A percentile compares a stretch with the other conserved stretches of the same genome.
Evolutionary conservation across 306 rosid genomes (phyloP).

Genomic region (Urtica urens): DNA sequence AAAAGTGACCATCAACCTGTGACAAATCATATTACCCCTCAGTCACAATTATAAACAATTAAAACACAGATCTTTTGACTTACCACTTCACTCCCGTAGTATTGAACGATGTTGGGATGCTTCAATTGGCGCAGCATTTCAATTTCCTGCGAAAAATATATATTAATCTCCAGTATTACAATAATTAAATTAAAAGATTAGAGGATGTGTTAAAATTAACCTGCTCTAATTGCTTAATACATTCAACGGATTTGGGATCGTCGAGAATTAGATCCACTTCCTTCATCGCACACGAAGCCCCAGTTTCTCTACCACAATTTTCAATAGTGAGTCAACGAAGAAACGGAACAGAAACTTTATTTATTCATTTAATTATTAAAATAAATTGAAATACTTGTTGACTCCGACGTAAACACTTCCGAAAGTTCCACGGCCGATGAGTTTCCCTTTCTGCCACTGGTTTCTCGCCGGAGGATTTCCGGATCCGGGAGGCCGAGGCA

Average conservation of each 20-base stretch:
- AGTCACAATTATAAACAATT: constrained; percentile 1
- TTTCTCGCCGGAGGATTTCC: constrained; percentile 51
- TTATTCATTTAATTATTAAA: background rate
- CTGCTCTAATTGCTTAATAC: constrained; percentile 86
- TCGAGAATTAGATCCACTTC: constrained; percentile 88
- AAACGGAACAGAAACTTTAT: background rate
- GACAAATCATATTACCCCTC: constrained; percentile 8
- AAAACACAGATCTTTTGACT: constrained; percentile 23
- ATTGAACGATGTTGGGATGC: constrained; percentile 86
- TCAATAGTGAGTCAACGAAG: constrained; percentile 1
- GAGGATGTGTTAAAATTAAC: constrained; percentile 30
- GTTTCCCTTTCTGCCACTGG: constrained; percentile 88
- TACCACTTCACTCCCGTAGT: constrained; percentile 78
- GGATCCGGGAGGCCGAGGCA: constrained; percentile 79
- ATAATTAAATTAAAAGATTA: background rate
- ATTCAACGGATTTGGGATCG: constrained; percentile 78
- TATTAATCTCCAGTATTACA: too few relatives aligned
- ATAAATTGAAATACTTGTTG: constrained; percentile 39
- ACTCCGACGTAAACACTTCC: constrained; percentile 83
- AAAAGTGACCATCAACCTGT: constrained; percentile 63
- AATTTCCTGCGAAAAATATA: constrained; percentile 62
- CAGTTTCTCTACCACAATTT: constrained; percentile 53
- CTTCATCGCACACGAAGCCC: constrained; percentile 96
- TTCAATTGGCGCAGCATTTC: constrained; percentile 50
- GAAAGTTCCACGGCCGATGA: constrained; percentile 85